Conservation (phyloP, 164 flowering plant species). For the Pachysandra terminalis region DNA sequence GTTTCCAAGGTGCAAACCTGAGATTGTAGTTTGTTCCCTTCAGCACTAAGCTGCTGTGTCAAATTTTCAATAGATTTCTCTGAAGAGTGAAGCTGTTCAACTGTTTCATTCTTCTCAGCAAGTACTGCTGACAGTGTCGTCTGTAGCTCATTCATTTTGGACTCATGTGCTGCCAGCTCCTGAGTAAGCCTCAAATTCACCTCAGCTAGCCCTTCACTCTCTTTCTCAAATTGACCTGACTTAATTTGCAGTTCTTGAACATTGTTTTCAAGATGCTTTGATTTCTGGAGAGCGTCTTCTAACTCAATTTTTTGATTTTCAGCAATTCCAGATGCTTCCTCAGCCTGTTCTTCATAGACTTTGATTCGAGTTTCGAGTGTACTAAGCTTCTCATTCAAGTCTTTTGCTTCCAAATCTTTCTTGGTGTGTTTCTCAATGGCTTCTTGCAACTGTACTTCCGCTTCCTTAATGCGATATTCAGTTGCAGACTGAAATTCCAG, state of each 20-base stretch:
- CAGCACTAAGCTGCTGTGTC: slow-evolving; percentile 48
- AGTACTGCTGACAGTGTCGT: slow-evolving; percentile 32
- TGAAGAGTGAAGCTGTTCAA: slow-evolving; percentile 47
- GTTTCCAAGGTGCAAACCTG: slow-evolving; percentile 43
- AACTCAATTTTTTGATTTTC: slow-evolving; percentile 50
- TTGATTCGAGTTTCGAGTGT: slow-evolving; percentile 41
- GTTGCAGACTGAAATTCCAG: slow-evolving; percentile 41
- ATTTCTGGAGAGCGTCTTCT: slow-evolving; percentile 50
- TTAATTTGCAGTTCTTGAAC: slow-evolving; percentile 50
- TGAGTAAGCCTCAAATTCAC: slow-evolving; percentile 62
- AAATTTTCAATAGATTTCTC: slow-evolving; percentile 58
- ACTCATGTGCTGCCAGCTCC: slow-evolving; percentile 50
- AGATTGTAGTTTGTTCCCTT: slow-evolving; percentile 52
- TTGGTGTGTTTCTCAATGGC: slow-evolving; percentile 32
- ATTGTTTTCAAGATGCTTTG: slow-evolving; percentile 43
- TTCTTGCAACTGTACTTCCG: slow-evolving; percentile 46
- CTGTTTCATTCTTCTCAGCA: slow-evolving; percentile 47
- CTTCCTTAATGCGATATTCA: slow-evolving; percentile 40
- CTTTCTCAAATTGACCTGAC: slow-evolving; percentile 38
- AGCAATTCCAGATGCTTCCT: slow-evolving; percentile 38
- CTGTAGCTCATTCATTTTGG: slow-evolving; percentile 50
- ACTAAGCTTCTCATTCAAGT: slow-evolving; percentile 49
- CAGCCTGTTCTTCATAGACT: slow-evolving; percentile 40
- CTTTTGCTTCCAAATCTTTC: slow-evolving; percentile 53
- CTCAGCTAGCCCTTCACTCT: slow-evolving; percentile 58